These are phyloP conservation scores for Neonectria magnoliae DNA, from an alignment of 2,329 filamentous ascomycete genomes.

Conservation along the genomic window DNA sequence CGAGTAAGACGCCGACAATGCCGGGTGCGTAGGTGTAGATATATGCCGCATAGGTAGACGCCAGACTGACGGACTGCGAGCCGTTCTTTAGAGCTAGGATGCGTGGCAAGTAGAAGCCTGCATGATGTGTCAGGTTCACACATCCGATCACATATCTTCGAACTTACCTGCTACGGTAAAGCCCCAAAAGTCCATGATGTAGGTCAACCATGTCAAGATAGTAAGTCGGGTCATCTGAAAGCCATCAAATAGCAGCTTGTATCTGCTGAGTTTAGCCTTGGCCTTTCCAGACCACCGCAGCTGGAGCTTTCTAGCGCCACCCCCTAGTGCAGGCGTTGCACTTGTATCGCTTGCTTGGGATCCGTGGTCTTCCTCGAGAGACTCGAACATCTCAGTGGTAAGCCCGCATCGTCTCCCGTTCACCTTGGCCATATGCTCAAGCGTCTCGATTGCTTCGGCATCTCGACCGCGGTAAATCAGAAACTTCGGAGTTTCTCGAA, in stretches of 20 bases:
- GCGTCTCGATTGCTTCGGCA: constrained; percentile 56
- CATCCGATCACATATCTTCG: accelerated
- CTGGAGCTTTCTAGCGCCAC: constrained; percentile 26
- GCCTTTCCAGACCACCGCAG: constrained; percentile 29
- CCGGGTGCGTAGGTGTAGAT: constrained; percentile 65
- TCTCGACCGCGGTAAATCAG: constrained; percentile 56
- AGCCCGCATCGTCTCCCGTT: constrained; percentile 50
- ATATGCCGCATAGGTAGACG: constrained; percentile 61
- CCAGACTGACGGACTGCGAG: constrained; percentile 53
- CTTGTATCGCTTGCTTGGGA: constrained; percentile 26
- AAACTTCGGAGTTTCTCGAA: constrained; percentile 59
- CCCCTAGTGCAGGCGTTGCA: constrained; percentile 28
- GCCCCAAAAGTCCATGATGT: constrained; percentile 52
- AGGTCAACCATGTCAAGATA: constrained; percentile 50
- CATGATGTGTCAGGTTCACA: neutral
- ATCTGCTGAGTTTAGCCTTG: constrained; percentile 35
- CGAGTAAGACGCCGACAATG: constrained; percentile 60
- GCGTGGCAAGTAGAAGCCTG: constrained; percentile 56
- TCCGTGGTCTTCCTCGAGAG: constrained; percentile 38
- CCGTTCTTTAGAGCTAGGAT: constrained; percentile 64
- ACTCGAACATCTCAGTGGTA: constrained; percentile 50
- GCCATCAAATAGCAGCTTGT: constrained; percentile 48
- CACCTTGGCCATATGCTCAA: constrained; percentile 57
- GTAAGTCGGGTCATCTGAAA: constrained; percentile 49
- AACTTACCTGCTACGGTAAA: constrained; percentile 50